Evolutionary conservation across 2,329 filamentous ascomycete species (phyloP).

Genomic region (Sporothrix brasiliensis): DNA sequence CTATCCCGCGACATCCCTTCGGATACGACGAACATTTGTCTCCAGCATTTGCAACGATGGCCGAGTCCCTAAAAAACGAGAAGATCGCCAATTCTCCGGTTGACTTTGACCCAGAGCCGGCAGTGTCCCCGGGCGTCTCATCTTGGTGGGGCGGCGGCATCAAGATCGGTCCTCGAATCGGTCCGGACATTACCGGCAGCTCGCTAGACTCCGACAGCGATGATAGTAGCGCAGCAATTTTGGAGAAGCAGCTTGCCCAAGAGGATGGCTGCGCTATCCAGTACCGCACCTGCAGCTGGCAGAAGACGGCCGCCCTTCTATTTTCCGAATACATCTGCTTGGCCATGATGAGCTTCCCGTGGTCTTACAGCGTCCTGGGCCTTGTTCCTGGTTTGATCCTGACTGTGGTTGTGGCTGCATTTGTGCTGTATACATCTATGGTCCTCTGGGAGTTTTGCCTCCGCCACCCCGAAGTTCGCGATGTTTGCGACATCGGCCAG

Average conservation of each 20-base stretch:
- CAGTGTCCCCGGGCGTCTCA: slow-evolving; percentile 40
- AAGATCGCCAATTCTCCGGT: slow-evolving; percentile 5
- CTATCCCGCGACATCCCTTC: background rate
- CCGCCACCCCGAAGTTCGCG: slow-evolving; percentile 84
- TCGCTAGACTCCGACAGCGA: slow-evolving; percentile 48
- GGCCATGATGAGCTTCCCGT: slow-evolving; percentile 92
- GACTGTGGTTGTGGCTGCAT: slow-evolving; percentile 73
- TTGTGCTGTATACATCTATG: slow-evolving; percentile 76
- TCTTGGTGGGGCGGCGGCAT: slow-evolving; percentile 49
- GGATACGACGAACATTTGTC: background rate
- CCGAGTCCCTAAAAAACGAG: slow-evolving; percentile 26
- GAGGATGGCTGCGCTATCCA: slow-evolving; percentile 81
- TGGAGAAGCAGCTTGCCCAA: slow-evolving; percentile 70
- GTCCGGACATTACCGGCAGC: slow-evolving; percentile 47
- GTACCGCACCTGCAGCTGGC: slow-evolving; percentile 92
- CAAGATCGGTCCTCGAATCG: slow-evolving; percentile 56
- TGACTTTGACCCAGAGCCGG: slow-evolving; percentile 30
- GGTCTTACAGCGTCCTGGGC: slow-evolving; percentile 85
- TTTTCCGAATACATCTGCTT: slow-evolving; percentile 96
- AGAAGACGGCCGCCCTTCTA: slow-evolving; percentile 86
- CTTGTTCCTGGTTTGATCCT: slow-evolving; percentile 84
- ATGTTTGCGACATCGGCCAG: slow-evolving; percentile 94
- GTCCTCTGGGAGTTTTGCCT: slow-evolving; percentile 81
- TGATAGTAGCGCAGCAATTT: slow-evolving; percentile 53
- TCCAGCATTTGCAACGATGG: slow-evolving; percentile 32